Base-by-base conservation (phyloP, 148 eudicot genomes). In the Talinum fruticosum region DNA sequence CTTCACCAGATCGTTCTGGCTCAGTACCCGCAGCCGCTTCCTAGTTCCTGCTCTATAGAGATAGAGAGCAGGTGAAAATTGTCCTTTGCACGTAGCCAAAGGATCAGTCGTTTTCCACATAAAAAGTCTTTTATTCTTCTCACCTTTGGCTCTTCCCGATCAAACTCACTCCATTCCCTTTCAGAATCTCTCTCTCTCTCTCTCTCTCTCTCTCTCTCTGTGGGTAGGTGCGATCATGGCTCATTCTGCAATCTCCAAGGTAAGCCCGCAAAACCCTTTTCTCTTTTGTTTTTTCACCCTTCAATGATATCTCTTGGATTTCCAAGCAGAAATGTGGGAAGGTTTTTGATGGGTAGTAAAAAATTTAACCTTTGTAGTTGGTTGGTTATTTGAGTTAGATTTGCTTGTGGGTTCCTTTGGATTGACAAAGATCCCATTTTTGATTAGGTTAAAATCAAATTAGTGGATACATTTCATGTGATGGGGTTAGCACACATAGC, bases 171-270 rank as follows among this genome's bases (percentile, higher is more conserved):
- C 6, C 8, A 26, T 33, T 54, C 29, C 36, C 69, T 65, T 51
- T 16, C 47, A 14, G 44, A 32, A 68, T 41, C 33, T 68, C 5
- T 66, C 65, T 57, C 29, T 34, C 28, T 1, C 38, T 70, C 13
- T 49, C n/a, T n/a, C n/a, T n/a, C n/a, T n/a, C n/a, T n/a, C n/a
- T n/a, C n/a, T 21, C 62, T 54, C 62, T 23, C 21, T n/a, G 26
- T 62, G 38, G 21, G 65, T 62, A 49, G 72, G 36, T 70, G 72
- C 51, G 71, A 81, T 83, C 81, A 86, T 86, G 90, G 87, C 84
- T 80, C 87, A 82, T 71, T 80, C 83, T 33, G 88, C 90, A 15
- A 81, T 82, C 32, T 78, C 87, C 29, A 85, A 88, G 87, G 90
- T 88, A 1, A 41, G 75, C 75, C 24, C 19, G 5, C 57, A 1